Percentiles rank a stretch among this genome's conserved stretches.
phyloP scores from a whole-genome alignment of 345 rosid genomes.

The Gossypium rotundifolium region DNA sequence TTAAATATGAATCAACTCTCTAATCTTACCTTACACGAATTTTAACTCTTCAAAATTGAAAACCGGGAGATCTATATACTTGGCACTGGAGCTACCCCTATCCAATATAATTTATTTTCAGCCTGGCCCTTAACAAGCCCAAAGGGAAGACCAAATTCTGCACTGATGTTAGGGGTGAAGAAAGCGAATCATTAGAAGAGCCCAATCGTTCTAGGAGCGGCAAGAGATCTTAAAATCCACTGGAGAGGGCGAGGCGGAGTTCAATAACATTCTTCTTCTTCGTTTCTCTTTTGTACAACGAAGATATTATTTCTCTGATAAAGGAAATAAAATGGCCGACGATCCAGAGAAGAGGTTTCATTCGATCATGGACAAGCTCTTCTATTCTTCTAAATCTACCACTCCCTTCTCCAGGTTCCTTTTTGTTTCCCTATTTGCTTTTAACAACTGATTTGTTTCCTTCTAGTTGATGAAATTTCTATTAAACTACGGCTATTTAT shows the following conservation, averaged over 20 bases:
- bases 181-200: neutral
- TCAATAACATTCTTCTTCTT: neutral
- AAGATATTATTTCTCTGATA: neutral
- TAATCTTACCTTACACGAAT: too few relatives aligned
- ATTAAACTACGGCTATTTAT: neutral
- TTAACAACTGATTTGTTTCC: neutral
- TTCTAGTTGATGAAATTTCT: neutral
- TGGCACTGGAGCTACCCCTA: too few relatives aligned
- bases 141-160: neutral
- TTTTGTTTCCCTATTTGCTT: neutral
- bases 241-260: neutral
- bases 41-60: too few relatives aligned
- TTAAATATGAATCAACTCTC: too few relatives aligned
- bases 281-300: neutral
- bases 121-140: neutral
- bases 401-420: slow-evolving; percentile 43
- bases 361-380: slow-evolving; percentile 84
- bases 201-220: neutral
- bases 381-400: slow-evolving; percentile 40
- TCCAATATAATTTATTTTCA: neutral
- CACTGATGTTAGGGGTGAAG: neutral
- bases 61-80: too few relatives aligned
- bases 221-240: neutral
- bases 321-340: slow-evolving; percentile 36
- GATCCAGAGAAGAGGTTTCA: slow-evolving; percentile 80